Conservation (phyloP, 495 filamentous ascomycete genomes). For the Schizothecium vesticola region DNA sequence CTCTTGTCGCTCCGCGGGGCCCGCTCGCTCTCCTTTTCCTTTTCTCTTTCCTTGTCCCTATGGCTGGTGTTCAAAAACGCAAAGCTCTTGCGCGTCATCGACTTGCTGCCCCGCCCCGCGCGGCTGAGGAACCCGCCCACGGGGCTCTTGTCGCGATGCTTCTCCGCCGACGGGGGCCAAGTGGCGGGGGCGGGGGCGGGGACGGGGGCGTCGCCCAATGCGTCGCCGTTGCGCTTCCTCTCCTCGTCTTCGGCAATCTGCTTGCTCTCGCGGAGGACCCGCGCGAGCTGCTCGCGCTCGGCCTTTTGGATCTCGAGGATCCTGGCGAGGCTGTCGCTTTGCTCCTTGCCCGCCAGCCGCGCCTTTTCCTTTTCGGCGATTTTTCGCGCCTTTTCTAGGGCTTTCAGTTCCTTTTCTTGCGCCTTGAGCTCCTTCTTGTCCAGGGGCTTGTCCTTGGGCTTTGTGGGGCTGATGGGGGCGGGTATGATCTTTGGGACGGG, state of each 20-base stretch:
- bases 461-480: constrained; percentile 10
- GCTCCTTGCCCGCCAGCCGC: constrained; percentile 34
- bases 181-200: background rate
- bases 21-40: constrained; percentile 18
- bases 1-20: constrained; percentile 8
- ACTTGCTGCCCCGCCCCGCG: constrained; percentile 34
- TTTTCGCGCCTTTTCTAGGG: constrained; percentile 58
- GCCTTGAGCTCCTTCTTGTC: constrained; percentile 50
- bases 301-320: background rate
- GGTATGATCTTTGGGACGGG: constrained; percentile 2
- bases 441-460: constrained; percentile 48
- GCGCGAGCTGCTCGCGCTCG: constrained; percentile 37
- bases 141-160: constrained; percentile 6
- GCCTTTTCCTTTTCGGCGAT: constrained; percentile 46
- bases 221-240: constrained; percentile 32
- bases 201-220: background rate
- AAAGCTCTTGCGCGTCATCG: constrained; percentile 47
- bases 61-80: constrained; percentile 36
- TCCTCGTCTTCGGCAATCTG: constrained; percentile 38
- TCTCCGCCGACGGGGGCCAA: background rate
- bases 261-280: constrained; percentile 41
- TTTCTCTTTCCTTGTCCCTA: constrained; percentile 28
- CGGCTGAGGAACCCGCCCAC: constrained; percentile 33
- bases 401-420: constrained; percentile 63
- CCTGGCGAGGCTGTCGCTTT: constrained; percentile 9